Percentiles rank a stretch among this genome's conserved stretches.
Evolutionary conservation across 2,329 filamentous ascomycete species (phyloP).

Genomic region (Aspergillus oerlinghausenensis): DNA sequence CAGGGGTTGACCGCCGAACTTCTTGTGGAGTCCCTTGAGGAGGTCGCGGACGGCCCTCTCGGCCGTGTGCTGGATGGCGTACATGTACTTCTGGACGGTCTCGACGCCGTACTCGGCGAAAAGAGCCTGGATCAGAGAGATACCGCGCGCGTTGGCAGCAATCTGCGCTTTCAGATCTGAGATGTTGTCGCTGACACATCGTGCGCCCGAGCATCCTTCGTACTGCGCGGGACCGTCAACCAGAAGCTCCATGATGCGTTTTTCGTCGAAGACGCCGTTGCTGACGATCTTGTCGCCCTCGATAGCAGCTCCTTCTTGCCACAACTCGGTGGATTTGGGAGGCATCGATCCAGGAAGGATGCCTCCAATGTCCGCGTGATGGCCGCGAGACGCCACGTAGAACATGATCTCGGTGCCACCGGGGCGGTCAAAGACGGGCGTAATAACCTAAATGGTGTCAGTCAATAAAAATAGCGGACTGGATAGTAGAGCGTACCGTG

Average conservation of each 20-base stretch:
- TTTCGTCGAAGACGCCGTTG: slow-evolving; percentile 73
- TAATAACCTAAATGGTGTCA: slow-evolving; percentile 50
- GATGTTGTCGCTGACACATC: slow-evolving; percentile 76
- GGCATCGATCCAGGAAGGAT: slow-evolving; percentile 82
- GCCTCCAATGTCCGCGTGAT: slow-evolving; percentile 81
- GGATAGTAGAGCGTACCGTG: slow-evolving; percentile 48
- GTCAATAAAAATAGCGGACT: neutral
- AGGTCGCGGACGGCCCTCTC: slow-evolving; percentile 70
- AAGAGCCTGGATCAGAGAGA: slow-evolving; percentile 67
- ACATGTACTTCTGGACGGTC: slow-evolving; percentile 80
- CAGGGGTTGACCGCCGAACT: slow-evolving; percentile 67
- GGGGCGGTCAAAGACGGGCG: slow-evolving; percentile 64
- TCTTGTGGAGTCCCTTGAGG: slow-evolving; percentile 64
- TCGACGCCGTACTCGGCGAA: slow-evolving; percentile 74
- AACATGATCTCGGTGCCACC: slow-evolving; percentile 69
- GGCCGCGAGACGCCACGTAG: slow-evolving; percentile 74
- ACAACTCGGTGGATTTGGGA: slow-evolving; percentile 46
- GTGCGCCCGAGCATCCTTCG: slow-evolving; percentile 71
- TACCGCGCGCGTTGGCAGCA: slow-evolving; percentile 81
- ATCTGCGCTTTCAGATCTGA: slow-evolving; percentile 85
- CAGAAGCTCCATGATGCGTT: slow-evolving; percentile 66
- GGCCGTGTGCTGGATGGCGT: slow-evolving; percentile 74
- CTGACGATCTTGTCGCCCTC: slow-evolving; percentile 61
- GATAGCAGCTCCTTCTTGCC: slow-evolving; percentile 46
- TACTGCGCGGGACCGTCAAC: slow-evolving; percentile 69